Conservation (phyloP, 345 rosid genomes). For the Raphanus sativus region DNA sequence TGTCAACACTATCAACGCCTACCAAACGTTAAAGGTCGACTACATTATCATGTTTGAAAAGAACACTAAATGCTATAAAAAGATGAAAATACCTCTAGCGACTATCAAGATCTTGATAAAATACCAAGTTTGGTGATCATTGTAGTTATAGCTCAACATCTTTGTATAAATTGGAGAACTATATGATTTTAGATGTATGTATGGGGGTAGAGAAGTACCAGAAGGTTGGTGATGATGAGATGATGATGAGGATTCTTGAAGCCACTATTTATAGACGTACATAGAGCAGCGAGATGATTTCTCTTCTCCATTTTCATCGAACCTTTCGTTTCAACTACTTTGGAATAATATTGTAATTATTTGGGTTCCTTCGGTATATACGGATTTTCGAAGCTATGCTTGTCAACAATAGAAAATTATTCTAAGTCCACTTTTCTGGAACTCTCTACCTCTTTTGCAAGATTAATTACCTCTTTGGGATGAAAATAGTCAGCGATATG, state of each 20-base stretch:
- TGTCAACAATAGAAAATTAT: neutral
- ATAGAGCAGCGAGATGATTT: neutral
- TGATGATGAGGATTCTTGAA: slow-evolving; percentile 13
- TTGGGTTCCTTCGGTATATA: slow-evolving; percentile 11
- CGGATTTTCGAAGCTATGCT: neutral
- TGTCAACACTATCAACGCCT: slow-evolving; percentile 61
- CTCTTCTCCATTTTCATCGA: neutral
- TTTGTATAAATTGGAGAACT: neutral
- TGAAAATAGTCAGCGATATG: slow-evolving; percentile 1
- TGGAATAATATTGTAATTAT: slow-evolving; percentile 17
- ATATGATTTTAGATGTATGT: neutral
- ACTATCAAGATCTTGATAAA: neutral
- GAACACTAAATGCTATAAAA: neutral
- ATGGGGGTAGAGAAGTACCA: slow-evolving; percentile 4
- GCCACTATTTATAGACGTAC: slow-evolving; percentile 32
- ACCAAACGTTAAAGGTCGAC: neutral
- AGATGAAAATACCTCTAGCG: neutral
- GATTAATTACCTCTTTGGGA: slow-evolving; percentile 15
- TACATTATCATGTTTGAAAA: neutral
- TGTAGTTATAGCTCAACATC: neutral
- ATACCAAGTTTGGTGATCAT: neutral
- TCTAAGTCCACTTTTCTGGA: neutral
- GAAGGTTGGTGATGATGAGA: slow-evolving; percentile 21
- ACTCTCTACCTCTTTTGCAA: neutral
- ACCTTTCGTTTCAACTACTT: slow-evolving; percentile 23